Base-by-base conservation (phyloP, 352 stramenopile genomes). In the Pythium biforme region DNA sequence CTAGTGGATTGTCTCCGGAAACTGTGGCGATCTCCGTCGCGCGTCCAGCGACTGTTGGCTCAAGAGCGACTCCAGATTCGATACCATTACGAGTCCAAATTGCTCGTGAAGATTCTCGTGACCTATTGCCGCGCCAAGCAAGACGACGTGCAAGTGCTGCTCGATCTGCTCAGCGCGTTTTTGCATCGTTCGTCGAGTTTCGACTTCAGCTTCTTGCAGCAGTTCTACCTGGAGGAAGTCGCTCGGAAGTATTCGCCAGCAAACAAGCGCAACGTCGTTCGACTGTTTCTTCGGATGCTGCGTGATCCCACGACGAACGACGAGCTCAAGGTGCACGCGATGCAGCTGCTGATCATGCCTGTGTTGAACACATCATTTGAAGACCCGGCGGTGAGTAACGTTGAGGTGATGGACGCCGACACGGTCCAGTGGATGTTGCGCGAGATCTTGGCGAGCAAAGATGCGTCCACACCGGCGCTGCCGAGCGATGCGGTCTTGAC, bases 81-180 rank as follows among this genome's bases (percentile, higher is more conserved):
- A 48, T 98, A 97, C 72, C 92, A 98, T 43, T 76, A 89, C n/a
- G 97, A 99, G 77, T 98, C 94, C 1, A 96, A 97, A 50, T 60
- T 97, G 55, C 70, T 99, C 33, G 87, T 97, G 29, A 97, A 97
- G 66, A 97, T 97, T 69, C 77, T 99, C 41, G 90, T 99, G 20
- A 83, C 82, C 31, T 99, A 98, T 78, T 96, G 92, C 49, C 84
- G 89, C 57, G 76, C 77, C 3, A 95, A 97, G 68, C 87, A 88
- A n/a, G 84, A 96, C 25, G 95, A 99, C 64, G 89, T 98, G 3
- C 94, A 98, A 73, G 82, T 99, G 40, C 75, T 99, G 40, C 89
- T 99, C 62, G 97, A 99, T 41, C 87, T 99, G 73, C 77, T 99
- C 8, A 84, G 83, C 1, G 92, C 98, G 17, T 98, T 98, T 62